Conservation (phyloP, 257 asterid genomes). For the Nyctanthes arbortristis region DNA sequence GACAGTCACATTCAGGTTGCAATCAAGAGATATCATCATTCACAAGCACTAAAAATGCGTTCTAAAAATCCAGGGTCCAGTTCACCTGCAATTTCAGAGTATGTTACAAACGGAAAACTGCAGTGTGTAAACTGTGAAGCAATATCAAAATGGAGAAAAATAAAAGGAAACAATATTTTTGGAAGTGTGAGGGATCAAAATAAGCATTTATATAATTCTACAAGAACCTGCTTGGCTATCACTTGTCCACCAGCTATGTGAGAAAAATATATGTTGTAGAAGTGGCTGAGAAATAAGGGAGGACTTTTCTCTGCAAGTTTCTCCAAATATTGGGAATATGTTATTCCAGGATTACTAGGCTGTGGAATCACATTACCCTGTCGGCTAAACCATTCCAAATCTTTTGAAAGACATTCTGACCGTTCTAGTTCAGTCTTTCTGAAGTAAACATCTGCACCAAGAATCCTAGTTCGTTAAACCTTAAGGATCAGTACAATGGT, state of each 20-base stretch:
- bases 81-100: not conserved
- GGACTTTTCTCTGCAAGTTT: slow-evolving; percentile 79
- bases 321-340: slow-evolving; percentile 65
- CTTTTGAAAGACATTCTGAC: slow-evolving; percentile 53
- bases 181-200: not conserved
- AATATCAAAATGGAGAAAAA: not conserved
- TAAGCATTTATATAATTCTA: too few relatives aligned
- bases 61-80: not conserved
- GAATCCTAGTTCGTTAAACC: slow-evolving; percentile 9
- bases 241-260: slow-evolving; percentile 93
- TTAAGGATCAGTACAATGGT: not conserved
- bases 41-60: not conserved
- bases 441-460: slow-evolving; percentile 77
- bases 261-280: slow-evolving; percentile 88
- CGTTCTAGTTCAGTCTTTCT: slow-evolving; percentile 90
- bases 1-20: too few relatives aligned
- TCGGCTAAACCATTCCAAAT: slow-evolving; percentile 68
- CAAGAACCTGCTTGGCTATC: slow-evolving; percentile 78
- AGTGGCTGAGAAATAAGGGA: slow-evolving; percentile 73
- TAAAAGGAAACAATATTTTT: slow-evolving; percentile 4
- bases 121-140: not conserved
- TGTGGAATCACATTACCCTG: slow-evolving; percentile 67
- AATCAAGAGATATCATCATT: not conserved
- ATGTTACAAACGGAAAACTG: not conserved
- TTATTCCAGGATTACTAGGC: slow-evolving; percentile 71